Percentiles rank a stretch among this genome's conserved stretches.
Conservation (phyloP, 345 rosid genomes). For the Sonneratia caseolaris region DNA sequence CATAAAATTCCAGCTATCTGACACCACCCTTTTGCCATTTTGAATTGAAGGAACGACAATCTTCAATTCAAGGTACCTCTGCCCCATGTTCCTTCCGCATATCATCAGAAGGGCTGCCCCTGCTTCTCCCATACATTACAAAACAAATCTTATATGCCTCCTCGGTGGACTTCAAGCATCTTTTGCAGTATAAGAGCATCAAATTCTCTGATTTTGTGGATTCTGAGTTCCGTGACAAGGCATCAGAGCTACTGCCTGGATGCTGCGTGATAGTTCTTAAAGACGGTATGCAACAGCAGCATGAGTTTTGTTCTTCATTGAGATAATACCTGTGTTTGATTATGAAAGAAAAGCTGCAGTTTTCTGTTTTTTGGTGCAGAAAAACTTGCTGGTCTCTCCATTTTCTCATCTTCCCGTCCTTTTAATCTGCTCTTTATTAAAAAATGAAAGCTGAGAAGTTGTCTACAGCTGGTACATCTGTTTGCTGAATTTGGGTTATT, state of each 20-base stretch:
- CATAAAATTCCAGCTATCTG: not conserved
- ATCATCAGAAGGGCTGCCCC: conserved; percentile 88
- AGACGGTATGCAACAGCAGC: conserved; percentile 32
- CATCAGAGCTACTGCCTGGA: conserved; percentile 64
- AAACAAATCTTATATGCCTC: conserved; percentile 69
- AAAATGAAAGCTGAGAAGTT: not conserved
- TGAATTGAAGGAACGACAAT: conserved; percentile 58
- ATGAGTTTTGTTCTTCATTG: not conserved
- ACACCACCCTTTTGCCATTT: not conserved
- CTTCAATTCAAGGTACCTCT: conserved; percentile 67
- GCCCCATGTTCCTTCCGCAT: conserved; percentile 76
- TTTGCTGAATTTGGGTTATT: not conserved
- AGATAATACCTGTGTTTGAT: not conserved
- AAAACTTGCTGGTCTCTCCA: not conserved
- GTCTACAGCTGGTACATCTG: not conserved
- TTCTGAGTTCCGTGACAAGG: conserved; percentile 56
- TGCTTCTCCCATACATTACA: conserved; percentile 77
- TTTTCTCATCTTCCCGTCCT: not conserved
- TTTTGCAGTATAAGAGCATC: conserved; percentile 64
- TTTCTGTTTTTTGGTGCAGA: not conserved
- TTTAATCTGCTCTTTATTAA: not conserved
- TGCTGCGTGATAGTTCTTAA: conserved; percentile 66
- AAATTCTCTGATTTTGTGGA: conserved; percentile 62
- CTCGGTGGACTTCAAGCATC: conserved; percentile 65
- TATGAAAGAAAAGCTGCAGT: not conserved